A percentile compares a stretch with the other conserved stretches of the same genome.
phyloP scores from a whole-genome alignment of 2,329 filamentous ascomycete genomes.

The Beauveria australis region DNA sequence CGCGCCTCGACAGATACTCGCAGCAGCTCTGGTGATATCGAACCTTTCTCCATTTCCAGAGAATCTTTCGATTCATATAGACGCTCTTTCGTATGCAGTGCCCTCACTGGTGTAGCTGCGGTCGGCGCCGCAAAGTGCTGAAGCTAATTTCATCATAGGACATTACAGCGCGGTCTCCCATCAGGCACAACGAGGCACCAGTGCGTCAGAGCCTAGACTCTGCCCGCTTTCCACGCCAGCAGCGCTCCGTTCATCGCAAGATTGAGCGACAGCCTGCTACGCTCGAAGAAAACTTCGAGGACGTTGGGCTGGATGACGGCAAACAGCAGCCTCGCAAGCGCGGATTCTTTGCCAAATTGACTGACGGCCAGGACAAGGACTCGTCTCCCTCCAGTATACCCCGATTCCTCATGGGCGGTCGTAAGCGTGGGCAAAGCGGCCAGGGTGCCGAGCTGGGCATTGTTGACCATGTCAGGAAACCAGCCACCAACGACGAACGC shows the following conservation, averaged over 20 bases:
- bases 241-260: slow-evolving; percentile 50
- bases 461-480: slow-evolving; percentile 38
- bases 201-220: slow-evolving; percentile 77
- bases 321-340: slow-evolving; percentile 47
- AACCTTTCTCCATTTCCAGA: slow-evolving; percentile 89
- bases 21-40: slow-evolving; percentile 68
- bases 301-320: slow-evolving; percentile 77
- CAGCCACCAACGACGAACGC: slow-evolving; percentile 10
- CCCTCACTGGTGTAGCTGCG: not conserved
- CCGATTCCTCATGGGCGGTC: slow-evolving; percentile 59
- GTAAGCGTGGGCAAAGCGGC: slow-evolving; percentile 59
- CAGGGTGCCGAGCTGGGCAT: slow-evolving; percentile 63
- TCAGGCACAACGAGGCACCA: slow-evolving; percentile 50
- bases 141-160: slow-evolving; percentile 48
- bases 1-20: slow-evolving; percentile 47
- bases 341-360: slow-evolving; percentile 70
- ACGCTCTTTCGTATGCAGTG: slow-evolving; percentile 74
- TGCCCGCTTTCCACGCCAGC: slow-evolving; percentile 52
- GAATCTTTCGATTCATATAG: slow-evolving; percentile 97
- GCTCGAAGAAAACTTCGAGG: slow-evolving; percentile 77
- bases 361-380: slow-evolving; percentile 43
- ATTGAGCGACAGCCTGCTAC: slow-evolving; percentile 56
- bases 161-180: slow-evolving; percentile 78
- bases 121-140: not conserved
- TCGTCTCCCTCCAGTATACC: slow-evolving; percentile 33